Base-by-base conservation (phyloP, 805 yeast species). In the Saccharomycopsis fibuligera region DNA sequence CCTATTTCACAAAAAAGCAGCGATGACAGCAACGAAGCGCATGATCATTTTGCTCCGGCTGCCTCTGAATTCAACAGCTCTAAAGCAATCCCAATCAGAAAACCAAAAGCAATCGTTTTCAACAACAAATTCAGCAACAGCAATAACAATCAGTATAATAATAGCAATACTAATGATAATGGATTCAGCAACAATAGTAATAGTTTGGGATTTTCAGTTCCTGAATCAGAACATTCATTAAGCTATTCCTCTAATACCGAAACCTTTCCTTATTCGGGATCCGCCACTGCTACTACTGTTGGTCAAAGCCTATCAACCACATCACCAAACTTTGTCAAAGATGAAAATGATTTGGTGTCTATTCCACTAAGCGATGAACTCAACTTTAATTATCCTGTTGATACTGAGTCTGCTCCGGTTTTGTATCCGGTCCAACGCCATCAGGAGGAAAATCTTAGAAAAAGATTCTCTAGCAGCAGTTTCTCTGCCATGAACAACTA, bases 351-450 rank as follows among this genome's bases (percentile, higher is more conserved):
- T 19, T 9, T 12, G 6, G 25, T 16, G 27, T 5, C 9, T 9
- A 19, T 21, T 16, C 43, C 43, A 22, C 19, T 40, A 6, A 40
- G 43, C 43, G 43, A 40, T 19, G 43, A 40, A n/a, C 33, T 40
- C 5, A 12, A 5, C 19, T 40, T 5, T 12, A 10, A 40, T 24
- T 37, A 22, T 22, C 9, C 14, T 37, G n/a, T 12, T 19, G 41
- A 19, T 21, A n/a, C 14, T 17, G 25, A 5, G 14, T 22, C 12
- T 19, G 5, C n/a, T 19, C 9, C n/a, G 14, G n/a, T 6, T 5
- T 5, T 5, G 41, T n/a, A 37, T 27, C 31, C 31, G 31, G 31
- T 12, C 31, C 31, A 9, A 8, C 31, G 12, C 12, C 8, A 29
- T 29, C 31, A 8, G 31, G 12, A 29, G 31, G 12, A 8, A 29